Evolutionary conservation across 1,284 basidiomycete genomes (phyloP), one percentile per base, ranked within the genome.

Genomic region (Tremellales sp.): DNA sequence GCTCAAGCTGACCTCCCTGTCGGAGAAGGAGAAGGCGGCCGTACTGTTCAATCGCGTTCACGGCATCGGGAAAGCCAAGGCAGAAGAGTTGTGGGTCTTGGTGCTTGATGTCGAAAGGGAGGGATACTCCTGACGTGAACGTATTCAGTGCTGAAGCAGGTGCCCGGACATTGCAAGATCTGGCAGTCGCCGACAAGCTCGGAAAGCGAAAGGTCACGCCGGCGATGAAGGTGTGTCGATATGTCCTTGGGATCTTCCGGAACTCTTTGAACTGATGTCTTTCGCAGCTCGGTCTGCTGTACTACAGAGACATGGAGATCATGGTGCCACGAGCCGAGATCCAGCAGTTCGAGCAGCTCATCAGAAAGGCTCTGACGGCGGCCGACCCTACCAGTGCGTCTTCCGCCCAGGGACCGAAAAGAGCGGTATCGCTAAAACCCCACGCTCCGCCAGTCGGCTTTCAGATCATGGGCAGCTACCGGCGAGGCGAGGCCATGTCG

Each of bases 391-490:
- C 43, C 6, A 36, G 60, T 58, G 33, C 47, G 55, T 48, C 5
- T 27, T 16, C 13, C 13, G n/a, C n/a, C n/a, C n/a, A n/a, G n/a
- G n/a, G n/a, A n/a, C n/a, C n/a, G n/a, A n/a, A n/a, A n/a, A n/a
- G n/a, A n/a, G n/a, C n/a, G n/a, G n/a, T n/a, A n/a, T n/a, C n/a
- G n/a, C n/a, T n/a, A n/a, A n/a, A n/a, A n/a, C n/a, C n/a, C n/a
- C n/a, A n/a, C n/a, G n/a, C n/a, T n/a, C n/a, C 22, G n/a, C 8
- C 27, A 66, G 64, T 63, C 38, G 31, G 48, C 2, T 64, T 59
- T 45, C 60, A 64, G 21, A 57, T 68, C 42, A 60, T 66, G 60
- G 65, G 63, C 9, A 61, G 57, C 8, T 65, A 57, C 35, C 47
- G 65, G n/a, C 52, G 65, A 16, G 65, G 65, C 12, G 60, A 65